Evolutionary conservation across 495 filamentous ascomycete genomes (phyloP), one percentile per base, ranked within the genome.

Genomic region (Cenococcum geophilum): DNA sequence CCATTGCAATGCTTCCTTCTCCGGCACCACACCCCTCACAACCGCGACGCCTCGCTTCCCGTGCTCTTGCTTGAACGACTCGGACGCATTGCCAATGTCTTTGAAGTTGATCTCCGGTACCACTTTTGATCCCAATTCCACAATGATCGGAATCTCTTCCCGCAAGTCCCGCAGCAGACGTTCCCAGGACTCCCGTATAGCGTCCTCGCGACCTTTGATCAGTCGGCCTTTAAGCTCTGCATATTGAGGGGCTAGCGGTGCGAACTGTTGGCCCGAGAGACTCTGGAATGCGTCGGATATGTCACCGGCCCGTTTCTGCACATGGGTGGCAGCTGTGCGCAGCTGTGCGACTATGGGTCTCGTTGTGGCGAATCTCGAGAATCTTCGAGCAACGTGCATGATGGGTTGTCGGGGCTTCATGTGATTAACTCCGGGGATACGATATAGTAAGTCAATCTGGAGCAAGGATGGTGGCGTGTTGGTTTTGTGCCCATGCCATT

Each of bases 261-360:
- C 70, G 4, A 81, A 77, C 20, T 80, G 73, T 34, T 79, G 77
- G 14, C 89, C 87, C 0, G 88, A 89, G 27, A 96, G 77, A 18
- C 88, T 91, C 2, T 86, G 86, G 59, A 96, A 96, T 5, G 90
- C 82, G 60, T 87, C 88, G 0, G 88, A 90, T 54, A 96, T 95
- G 70, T 93, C 86, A 4, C 91, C 91, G 50, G 71, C 72, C 20
- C 66, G 59, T 56, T 74, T 75, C 51, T 68, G 68, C 8, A 55
- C 49, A 14, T 71, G 62, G 27, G 70, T 69, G 27, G 64, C 64
- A 51, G 58, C 68, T 21, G 61, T 58, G 11, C 68, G 65, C 20
- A 64, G 48, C 36, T 59, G 64, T 4, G 57, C 18, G 11, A 36
- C 47, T 32, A 45, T 11, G 0, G 40, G 42, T 11, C 18, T 61